A percentile compares a stretch with the other conserved stretches of the same genome.
Evolutionary conservation across 176 grass and related monocot species (phyloP).

Genomic region (Oryza nivara): DNA sequence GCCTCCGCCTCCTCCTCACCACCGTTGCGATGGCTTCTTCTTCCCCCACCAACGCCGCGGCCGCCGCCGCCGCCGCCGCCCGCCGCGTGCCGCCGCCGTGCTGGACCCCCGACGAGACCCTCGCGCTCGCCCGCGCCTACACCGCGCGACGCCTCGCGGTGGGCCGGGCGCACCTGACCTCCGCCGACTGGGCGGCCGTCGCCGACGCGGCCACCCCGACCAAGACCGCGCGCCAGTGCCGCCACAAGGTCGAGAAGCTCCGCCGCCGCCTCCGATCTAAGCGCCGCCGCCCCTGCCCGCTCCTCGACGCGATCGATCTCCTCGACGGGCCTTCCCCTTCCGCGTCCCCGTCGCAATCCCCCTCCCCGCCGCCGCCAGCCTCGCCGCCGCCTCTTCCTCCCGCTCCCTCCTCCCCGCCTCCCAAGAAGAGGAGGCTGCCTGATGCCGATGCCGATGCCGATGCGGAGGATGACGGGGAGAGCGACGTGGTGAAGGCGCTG

Average conservation of each 20-base stretch:
- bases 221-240: conserved; percentile 77
- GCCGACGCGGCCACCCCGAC: conserved; percentile 54
- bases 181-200: conserved; percentile 66
- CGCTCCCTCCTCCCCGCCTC: conserved; percentile 9
- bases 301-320: conserved; percentile 57
- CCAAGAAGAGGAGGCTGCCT: conserved; percentile 47
- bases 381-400: conserved; percentile 29
- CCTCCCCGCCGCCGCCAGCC: conserved; percentile 23
- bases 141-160: conserved; percentile 60
- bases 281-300: conserved; percentile 55
- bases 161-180: conserved; percentile 61
- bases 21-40: conserved; percentile 32
- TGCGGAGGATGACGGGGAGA: conserved; percentile 14
- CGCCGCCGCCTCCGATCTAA: conserved; percentile 60
- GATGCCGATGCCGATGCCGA: conserved; percentile 42
- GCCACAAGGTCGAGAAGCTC: conserved; percentile 88
- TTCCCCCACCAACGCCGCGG: conserved; percentile 26
- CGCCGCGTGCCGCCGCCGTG: conserved; percentile 64
- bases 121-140: conserved; percentile 63
- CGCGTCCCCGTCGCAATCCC: conserved; percentile 36
- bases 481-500: conserved; percentile 53
- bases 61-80: conserved; percentile 55
- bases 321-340: conserved; percentile 42
- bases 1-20: conserved; percentile 5
- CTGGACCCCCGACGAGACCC: conserved; percentile 67